phyloP scores from a whole-genome alignment of 495 filamentous ascomycete genomes.

The Opeltia flavorubescens region DNA sequence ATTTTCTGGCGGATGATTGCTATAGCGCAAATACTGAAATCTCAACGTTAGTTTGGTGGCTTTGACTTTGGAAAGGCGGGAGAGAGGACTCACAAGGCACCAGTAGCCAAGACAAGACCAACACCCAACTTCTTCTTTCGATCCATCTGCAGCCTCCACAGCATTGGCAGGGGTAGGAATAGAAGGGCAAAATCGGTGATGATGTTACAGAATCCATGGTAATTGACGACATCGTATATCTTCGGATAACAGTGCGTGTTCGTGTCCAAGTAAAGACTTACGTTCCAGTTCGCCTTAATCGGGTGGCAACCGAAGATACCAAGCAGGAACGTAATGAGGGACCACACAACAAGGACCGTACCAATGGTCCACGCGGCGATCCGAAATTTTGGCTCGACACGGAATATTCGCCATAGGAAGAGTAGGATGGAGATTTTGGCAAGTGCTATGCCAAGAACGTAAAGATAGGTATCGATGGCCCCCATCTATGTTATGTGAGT shows the following conservation, averaged over 20 bases:
- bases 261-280: background rate
- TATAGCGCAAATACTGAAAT: background rate
- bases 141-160: constrained; percentile 3
- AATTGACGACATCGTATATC: too few species aligned
- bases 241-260: background rate
- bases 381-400: background rate
- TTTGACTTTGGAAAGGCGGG: too few species aligned
- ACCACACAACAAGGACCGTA: background rate
- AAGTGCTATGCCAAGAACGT: background rate
- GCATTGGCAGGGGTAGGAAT: constrained; percentile 5
- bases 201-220: background rate
- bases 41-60: too few species aligned
- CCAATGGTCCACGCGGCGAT: background rate
- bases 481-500: too few species aligned
- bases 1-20: background rate
- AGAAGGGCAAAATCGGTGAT: constrained; percentile 3
- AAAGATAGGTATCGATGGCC: too few species aligned
- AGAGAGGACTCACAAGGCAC: background rate
- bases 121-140: constrained; percentile 3
- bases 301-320: constrained; percentile 2
- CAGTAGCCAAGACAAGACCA: constrained; percentile 2
- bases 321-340: background rate
- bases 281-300: background rate
- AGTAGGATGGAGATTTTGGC: constrained; percentile 4
- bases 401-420: constrained; percentile 3